Percentiles rank a stretch among this genome's conserved stretches.
Conservation (phyloP, 768 basidiomycete genomes). For the Lentinula lateritia region DNA sequence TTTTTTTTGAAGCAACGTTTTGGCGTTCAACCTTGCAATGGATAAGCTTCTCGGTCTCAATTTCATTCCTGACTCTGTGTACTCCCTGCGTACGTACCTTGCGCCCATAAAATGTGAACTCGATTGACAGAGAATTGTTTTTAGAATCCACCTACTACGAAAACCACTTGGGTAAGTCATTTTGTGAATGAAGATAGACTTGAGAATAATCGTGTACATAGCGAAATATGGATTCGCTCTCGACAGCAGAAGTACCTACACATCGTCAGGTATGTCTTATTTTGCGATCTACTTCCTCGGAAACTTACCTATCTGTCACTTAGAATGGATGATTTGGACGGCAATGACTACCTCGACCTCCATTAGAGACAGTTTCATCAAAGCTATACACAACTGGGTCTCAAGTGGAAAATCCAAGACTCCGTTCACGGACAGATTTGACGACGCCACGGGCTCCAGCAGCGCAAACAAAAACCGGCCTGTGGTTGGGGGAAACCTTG, state of each 20-base stretch:
- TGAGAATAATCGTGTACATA: neutral
- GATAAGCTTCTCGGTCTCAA: conserved; percentile 38
- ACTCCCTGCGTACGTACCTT: neutral
- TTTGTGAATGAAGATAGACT: neutral
- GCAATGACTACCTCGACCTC: conserved; percentile 23
- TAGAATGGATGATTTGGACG: conserved; percentile 39
- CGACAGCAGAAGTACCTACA: neutral
- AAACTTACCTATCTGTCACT: neutral
- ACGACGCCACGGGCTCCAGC: conserved; percentile 25
- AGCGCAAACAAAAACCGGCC: conserved; percentile 35
- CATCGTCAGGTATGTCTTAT: neutral
- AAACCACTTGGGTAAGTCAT: neutral
- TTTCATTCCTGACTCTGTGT: conserved; percentile 23
- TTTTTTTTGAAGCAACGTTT: conserved; percentile 23
- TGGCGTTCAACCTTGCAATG: conserved; percentile 48
- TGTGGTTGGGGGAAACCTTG: conserved; percentile 31
- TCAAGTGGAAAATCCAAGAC: conserved; percentile 23
- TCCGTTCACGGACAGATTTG: conserved; percentile 35
- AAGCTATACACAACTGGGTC: conserved; percentile 25
- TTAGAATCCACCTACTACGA: neutral
- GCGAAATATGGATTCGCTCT: conserved; percentile 3
- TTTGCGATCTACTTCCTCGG: too few relatives aligned
- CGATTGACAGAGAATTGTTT: neutral
- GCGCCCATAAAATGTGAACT: neutral
- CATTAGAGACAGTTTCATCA: conserved; percentile 29